Conservation (phyloP, 2,329 filamentous ascomycete genomes). For the Cryoendolithus antarcticus region DNA sequence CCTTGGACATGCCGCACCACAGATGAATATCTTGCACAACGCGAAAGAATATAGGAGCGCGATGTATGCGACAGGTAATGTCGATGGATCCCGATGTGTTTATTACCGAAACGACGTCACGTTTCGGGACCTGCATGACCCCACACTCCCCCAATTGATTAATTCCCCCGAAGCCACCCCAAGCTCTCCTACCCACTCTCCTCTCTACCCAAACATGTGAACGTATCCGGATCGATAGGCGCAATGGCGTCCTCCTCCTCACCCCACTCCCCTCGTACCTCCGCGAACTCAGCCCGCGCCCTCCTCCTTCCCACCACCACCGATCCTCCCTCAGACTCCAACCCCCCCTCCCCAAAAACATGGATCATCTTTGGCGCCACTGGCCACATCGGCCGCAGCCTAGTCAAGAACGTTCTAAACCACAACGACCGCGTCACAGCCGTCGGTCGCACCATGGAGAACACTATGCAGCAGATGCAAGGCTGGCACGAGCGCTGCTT, state of each 20-base stretch:
- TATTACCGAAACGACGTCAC: too few relatives aligned
- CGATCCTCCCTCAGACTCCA: constrained; percentile 63
- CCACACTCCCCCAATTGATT: too few relatives aligned
- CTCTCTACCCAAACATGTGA: constrained; percentile 3
- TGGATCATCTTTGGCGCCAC: constrained; percentile 97
- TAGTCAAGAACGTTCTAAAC: constrained; percentile 68
- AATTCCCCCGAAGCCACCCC: too few relatives aligned
- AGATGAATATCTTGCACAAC: too few relatives aligned
- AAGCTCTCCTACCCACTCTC: constrained; percentile 6
- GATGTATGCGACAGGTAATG: too few relatives aligned
- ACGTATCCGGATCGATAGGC: constrained; percentile 2
- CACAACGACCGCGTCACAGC: constrained; percentile 76
- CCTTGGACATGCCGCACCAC: constrained; percentile 22
- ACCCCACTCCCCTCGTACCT: constrained; percentile 2
- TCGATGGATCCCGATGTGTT: too few relatives aligned
- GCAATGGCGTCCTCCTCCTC: constrained; percentile 9
- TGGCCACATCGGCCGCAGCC: constrained; percentile 88
- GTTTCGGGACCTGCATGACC: too few relatives aligned
- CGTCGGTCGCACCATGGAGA: constrained; percentile 73
- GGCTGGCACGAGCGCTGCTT: constrained; percentile 60
- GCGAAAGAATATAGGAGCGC: too few relatives aligned
- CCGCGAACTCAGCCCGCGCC: neutral
- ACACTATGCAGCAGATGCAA: constrained; percentile 58
- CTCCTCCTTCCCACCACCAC: constrained; percentile 72
- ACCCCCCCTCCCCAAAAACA: constrained; percentile 61